These are phyloP conservation scores for Backusella macrospora DNA, from an alignment of 192 early-diverging fungal genomes.

Conservation along the genomic window DNA sequence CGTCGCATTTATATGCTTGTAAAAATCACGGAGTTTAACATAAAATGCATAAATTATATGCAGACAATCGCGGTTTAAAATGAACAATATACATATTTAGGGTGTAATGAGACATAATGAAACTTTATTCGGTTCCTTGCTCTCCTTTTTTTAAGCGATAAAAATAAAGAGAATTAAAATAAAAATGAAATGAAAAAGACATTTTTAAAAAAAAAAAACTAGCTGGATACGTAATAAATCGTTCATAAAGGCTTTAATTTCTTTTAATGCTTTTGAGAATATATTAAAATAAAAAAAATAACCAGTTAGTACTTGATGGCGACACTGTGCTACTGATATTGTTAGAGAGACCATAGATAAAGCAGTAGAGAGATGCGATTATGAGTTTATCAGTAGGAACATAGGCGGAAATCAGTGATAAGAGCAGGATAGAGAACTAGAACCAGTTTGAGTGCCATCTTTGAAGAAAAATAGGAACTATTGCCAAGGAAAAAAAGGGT, in stretches of 20 bases:
- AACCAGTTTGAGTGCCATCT: too few relatives aligned
- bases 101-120: background rate
- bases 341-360: too few relatives aligned
- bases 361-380: too few relatives aligned
- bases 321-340: too few relatives aligned
- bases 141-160: too few relatives aligned
- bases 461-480: too few relatives aligned
- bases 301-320: background rate
- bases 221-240: background rate
- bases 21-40: background rate
- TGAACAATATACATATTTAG: background rate
- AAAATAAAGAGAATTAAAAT: background rate
- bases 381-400: too few relatives aligned
- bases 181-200: background rate
- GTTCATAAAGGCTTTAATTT: background rate
- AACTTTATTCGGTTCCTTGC: background rate
- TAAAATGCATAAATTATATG: background rate
- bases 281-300: background rate
- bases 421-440: too few relatives aligned
- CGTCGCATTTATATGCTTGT: background rate
- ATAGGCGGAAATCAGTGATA: too few relatives aligned
- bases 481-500: too few relatives aligned
- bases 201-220: background rate
- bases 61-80: background rate
- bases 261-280: background rate